Percentiles rank a stretch among this genome's conserved stretches.
phyloP scores from a whole-genome alignment of 2,329 filamentous ascomycete species.

The Fusarium begoniae region DNA sequence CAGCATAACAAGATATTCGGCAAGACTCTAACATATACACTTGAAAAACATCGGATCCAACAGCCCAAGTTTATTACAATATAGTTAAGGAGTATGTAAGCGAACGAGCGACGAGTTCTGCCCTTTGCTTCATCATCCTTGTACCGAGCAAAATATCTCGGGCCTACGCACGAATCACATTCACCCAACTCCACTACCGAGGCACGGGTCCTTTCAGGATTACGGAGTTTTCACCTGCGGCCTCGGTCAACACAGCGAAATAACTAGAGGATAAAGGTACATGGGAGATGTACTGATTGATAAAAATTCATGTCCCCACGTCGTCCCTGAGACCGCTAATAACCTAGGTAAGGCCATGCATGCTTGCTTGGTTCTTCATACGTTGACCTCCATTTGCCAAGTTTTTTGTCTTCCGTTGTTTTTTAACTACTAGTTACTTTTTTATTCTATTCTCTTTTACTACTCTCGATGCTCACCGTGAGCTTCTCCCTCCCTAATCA shows the following conservation, averaged over 20 bases:
- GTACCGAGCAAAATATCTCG: not conserved
- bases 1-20: no score
- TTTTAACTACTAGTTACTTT: not conserved
- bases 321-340: slow-evolving; percentile 15
- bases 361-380: not conserved
- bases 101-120: not conserved
- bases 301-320: slow-evolving; percentile 8
- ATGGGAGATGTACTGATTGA: slow-evolving; percentile 7
- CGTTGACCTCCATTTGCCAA: not conserved
- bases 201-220: slow-evolving; percentile 19
- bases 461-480: slow-evolving; percentile 26
- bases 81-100: not conserved
- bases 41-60: not conserved
- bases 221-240: slow-evolving; percentile 28
- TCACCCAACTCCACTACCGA: slow-evolving; percentile 30
- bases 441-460: not conserved
- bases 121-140: not conserved
- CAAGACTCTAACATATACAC: not conserved
- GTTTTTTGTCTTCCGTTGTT: not conserved
- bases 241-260: slow-evolving; percentile 42
- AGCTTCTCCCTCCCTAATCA: slow-evolving; percentile 24
- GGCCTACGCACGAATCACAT: slow-evolving; percentile 34
- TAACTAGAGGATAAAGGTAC: not conserved
- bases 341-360: not conserved
- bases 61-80: not conserved